These are phyloP conservation scores for Sanghuangporus baumii DNA, from an alignment of 1,284 basidiomycete genomes.

Conservation along the genomic window DNA sequence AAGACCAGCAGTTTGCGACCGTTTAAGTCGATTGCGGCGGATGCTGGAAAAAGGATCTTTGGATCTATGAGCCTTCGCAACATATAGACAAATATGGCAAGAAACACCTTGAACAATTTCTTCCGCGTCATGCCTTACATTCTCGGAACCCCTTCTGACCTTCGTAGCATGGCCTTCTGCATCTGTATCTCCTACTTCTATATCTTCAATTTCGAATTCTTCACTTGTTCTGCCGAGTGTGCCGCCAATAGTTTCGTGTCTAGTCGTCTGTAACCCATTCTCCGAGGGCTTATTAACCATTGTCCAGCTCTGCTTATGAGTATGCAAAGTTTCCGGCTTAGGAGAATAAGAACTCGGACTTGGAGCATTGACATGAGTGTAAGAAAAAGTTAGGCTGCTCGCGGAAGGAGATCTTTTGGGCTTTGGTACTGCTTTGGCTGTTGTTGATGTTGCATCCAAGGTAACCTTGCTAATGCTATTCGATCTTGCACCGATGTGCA, in stretches of 20 bases:
- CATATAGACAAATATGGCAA: constrained; percentile 1
- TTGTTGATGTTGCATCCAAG: constrained; percentile 33
- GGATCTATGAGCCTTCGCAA: constrained; percentile 2
- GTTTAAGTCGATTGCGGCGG: constrained; percentile 8
- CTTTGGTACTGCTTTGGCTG: constrained; percentile 54
- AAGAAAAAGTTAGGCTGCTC: constrained; percentile 72
- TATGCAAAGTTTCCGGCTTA: constrained; percentile 34
- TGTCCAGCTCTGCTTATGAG: constrained; percentile 63
- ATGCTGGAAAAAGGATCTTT: constrained; percentile 17
- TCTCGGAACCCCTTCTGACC: constrained; percentile 18
- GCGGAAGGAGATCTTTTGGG: constrained; percentile 45
- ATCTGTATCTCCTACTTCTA: constrained; percentile 70
- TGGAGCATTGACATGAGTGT: constrained; percentile 73
- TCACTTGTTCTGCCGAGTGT: constrained; percentile 33
- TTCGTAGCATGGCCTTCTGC: constrained; percentile 31
- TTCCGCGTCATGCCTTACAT: constrained; percentile 25
- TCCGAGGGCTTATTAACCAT: constrained; percentile 53
- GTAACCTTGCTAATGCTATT: constrained; percentile 36
- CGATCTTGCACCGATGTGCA: constrained; percentile 38
- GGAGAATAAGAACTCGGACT: constrained; percentile 74
- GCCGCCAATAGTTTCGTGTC: constrained; percentile 29
- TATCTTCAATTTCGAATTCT: constrained; percentile 61
- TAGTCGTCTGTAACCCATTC: constrained; percentile 22
- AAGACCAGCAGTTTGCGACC: constrained; percentile 12
- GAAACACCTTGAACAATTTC: constrained; percentile 27